phyloP scores from a whole-genome alignment of 2,329 filamentous ascomycete species.

The Fusarium virguliforme region DNA sequence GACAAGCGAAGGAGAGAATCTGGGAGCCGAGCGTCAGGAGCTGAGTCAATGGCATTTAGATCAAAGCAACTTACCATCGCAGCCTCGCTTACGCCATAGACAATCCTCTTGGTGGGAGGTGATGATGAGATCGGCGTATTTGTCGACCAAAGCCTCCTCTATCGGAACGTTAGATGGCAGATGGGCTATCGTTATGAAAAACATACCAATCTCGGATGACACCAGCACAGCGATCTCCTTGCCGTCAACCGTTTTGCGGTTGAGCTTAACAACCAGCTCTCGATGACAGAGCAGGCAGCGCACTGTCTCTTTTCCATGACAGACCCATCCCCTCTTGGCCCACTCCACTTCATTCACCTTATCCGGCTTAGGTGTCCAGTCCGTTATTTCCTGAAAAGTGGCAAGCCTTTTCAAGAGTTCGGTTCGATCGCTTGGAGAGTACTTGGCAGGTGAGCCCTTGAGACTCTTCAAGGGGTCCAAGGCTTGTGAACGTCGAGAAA shows the following conservation, averaged over 20 bases:
- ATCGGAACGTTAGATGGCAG: slow-evolving; percentile 41
- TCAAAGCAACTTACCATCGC: slow-evolving; percentile 74
- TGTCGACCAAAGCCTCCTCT: slow-evolving; percentile 80
- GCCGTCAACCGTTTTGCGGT: slow-evolving; percentile 71
- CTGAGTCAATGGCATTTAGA: slow-evolving; percentile 37
- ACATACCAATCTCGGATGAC: slow-evolving; percentile 72
- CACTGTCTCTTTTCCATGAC: slow-evolving; percentile 86
- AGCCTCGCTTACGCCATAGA: slow-evolving; percentile 89
- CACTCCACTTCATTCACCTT: slow-evolving; percentile 91
- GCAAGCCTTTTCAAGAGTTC: slow-evolving; percentile 86
- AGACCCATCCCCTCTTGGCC: slow-evolving; percentile 94
- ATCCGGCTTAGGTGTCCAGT: slow-evolving; percentile 94
- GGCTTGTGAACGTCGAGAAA: slow-evolving; percentile 46
- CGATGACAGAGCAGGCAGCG: slow-evolving; percentile 88
- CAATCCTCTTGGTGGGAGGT: slow-evolving; percentile 85
- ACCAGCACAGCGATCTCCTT: slow-evolving; percentile 68
- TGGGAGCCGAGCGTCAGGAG: slow-evolving; percentile 51
- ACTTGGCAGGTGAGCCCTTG: slow-evolving; percentile 71
- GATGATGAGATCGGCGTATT: slow-evolving; percentile 81
- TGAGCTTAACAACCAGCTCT: slow-evolving; percentile 86
- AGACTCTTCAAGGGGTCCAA: slow-evolving; percentile 41
- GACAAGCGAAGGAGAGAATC: slow-evolving; percentile 74
- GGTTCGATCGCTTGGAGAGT: slow-evolving; percentile 87
- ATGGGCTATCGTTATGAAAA: background rate
- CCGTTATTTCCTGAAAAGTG: slow-evolving; percentile 91